Evolutionary conservation across 352 stramenopile species (phyloP), one percentile per base, ranked within the genome.

Genomic region (Pythium monospermum): DNA sequence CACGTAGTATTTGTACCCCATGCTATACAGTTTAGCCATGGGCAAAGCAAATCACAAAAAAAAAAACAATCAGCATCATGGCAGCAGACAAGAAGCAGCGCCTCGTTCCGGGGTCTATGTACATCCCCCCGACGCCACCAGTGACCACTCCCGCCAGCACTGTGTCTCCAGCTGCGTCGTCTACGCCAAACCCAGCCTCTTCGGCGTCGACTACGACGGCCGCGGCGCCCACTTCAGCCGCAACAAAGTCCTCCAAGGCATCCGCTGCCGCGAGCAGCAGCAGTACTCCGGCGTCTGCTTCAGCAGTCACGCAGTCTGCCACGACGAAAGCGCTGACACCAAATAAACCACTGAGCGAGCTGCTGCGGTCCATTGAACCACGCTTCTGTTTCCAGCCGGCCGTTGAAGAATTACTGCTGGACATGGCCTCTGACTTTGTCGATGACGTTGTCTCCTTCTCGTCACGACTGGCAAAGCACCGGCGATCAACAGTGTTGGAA

Each of bases 371-470:
- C 15, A 71, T 93, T 37, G 83, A 90, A 31, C 70, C 80, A 19
- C 80, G 81, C 56, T 93, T 61, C 50, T 77, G 69, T 50, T 82
- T 90, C 52, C 80, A 93, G 26, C 77, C 83, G 22, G 77, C 73
- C 1, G 83, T 93, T 8, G 83, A 93, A 40, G 83, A 93, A 54
- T 57, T 93, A 28, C 54, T 93, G 26, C 65, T 93, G 23, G 80
- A 90, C 44, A 91, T 93, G 77, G 83, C 83, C 28, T 73, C 61
- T 16, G 73, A 93, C 49, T 93, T 93, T 52, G 77, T 93, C 21
- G 46, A 74, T 28, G 78, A 91, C 40, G 83, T 93, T 18, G 74
- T 87, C 47, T 63, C 69, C 33, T 87, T 87, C 38, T 87, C 80
- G 0, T 61, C 70, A 2, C 67, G 69, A 32, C 56, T 91, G 45